Evolutionary conservation across 1,139 yeast genomes (phyloP), one percentile per base, ranked within the genome.

Genomic region (Magnusiomyces paraingens): DNA sequence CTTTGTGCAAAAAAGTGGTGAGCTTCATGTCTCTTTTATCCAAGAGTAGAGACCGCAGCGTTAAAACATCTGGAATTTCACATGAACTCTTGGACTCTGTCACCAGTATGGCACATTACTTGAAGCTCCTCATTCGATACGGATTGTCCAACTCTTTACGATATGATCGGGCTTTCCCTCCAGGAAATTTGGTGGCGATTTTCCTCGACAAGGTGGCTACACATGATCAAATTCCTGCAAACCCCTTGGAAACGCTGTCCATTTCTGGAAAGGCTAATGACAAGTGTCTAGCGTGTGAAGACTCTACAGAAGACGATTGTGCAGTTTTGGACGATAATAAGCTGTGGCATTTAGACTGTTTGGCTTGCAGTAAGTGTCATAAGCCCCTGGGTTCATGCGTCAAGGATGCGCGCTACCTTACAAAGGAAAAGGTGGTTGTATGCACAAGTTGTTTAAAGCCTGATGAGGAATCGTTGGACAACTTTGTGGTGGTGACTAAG

Each of bases 51-150:
- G 67, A 60, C 47, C 59, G 59, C 50, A 59, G 62, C 35, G 60
- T 57, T 38, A 58, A 60, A 49, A 59, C 61, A 41, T 59, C 63
- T 59, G 69, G 66, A 5, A 61, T 66, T 21, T 65, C 71, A 1
- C 90, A 89, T 18, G 87, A 85, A 47, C 65, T 93, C 49, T 75
- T 93, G 60, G 83, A 94, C 0, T 82, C 91, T 4, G 93, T 91
- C 12, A 90, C 97, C 1, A 91, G 95, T 0, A 76, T 94, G 64
- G 98, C 99, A 0, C 99, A 94, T 68, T 91, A 90, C 67, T 75
- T 93, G 63, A 93, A 94, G 67, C 75, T 93, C 11, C 74, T 93
- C 40, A 86, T 93, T 17, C 76, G 98, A 58, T 81, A 83, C 63
- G 95, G 97, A 0, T 76, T 93, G 49, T 80, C 81, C 58, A 82